Evolutionary conservation across 225 moss, liverwort and hornwort species (phyloP).

Genomic region (Sphagnum tenellum): DNA sequence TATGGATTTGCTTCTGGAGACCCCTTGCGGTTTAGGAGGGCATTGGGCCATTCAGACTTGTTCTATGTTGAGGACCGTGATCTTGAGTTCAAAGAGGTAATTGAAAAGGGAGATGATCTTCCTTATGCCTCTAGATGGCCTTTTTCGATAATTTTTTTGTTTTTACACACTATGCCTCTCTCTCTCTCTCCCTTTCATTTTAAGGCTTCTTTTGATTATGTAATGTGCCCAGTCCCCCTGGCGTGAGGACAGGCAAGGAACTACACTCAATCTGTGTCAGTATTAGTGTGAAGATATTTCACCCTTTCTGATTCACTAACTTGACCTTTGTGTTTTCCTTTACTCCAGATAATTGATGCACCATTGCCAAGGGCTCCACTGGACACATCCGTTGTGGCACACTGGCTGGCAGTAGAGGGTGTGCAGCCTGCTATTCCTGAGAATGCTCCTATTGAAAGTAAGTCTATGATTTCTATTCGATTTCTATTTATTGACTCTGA

Average conservation of each 20-base stretch:
- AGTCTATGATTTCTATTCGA: background rate
- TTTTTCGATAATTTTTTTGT: too few relatives aligned
- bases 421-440: slow-evolving; percentile 98
- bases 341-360: slow-evolving; percentile 71
- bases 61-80: slow-evolving; percentile 97
- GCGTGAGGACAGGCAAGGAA: too few relatives aligned
- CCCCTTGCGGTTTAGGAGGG: slow-evolving; percentile 86
- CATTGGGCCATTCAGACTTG: slow-evolving; percentile 81
- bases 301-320: too few relatives aligned
- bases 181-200: too few relatives aligned
- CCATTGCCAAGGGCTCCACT: slow-evolving; percentile 87
- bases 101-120: background rate
- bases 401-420: slow-evolving; percentile 99
- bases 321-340: background rate
- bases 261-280: too few relatives aligned
- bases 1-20: slow-evolving; percentile 97
- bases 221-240: too few relatives aligned
- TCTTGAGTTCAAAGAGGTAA: slow-evolving; percentile 95
- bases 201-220: too few relatives aligned
- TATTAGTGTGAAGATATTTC: too few relatives aligned
- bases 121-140: too few relatives aligned
- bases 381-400: slow-evolving; percentile 81
- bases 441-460: slow-evolving; percentile 94
- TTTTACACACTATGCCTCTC: too few relatives aligned
- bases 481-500: background rate